Conservation (phyloP, 2,329 filamentous ascomycete genomes). For the Talaromyces sp. region DNA sequence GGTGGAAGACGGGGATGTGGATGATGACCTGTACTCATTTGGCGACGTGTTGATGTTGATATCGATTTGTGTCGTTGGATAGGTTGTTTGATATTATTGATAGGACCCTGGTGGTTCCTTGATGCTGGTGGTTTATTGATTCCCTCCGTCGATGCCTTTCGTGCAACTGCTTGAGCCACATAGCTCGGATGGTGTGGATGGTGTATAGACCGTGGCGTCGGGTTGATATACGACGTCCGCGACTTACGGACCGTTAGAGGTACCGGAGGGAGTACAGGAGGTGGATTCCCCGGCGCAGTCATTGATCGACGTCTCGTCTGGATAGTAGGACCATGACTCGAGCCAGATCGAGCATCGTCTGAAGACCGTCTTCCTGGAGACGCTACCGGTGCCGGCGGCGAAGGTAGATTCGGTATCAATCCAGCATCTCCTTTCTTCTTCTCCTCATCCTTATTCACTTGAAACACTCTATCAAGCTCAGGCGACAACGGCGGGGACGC, state of each 20-base stretch:
- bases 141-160: not conserved
- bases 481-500: conserved; percentile 14
- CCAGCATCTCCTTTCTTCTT: not conserved
- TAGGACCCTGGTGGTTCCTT: not conserved
- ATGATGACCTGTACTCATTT: not conserved
- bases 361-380: not conserved
- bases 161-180: conserved; percentile 17
- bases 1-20: not conserved
- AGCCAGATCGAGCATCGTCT: not conserved
- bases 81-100: not conserved
- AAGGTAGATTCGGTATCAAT: not conserved
- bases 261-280: conserved; percentile 28
- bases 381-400: not conserved
- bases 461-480: conserved; percentile 1
- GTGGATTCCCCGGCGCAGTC: conserved; percentile 32
- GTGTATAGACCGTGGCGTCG: conserved; percentile 20
- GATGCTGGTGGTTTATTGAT: not conserved
- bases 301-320: conserved; percentile 17
- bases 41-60: not conserved
- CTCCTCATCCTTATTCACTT: not conserved
- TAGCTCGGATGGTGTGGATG: conserved; percentile 27
- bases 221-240: conserved; percentile 19
- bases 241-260: conserved; percentile 25
- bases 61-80: conserved; percentile 1
- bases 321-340: not conserved